Base-by-base conservation (phyloP, 495 filamentous ascomycete species). In the Trichoderma virens region DNA sequence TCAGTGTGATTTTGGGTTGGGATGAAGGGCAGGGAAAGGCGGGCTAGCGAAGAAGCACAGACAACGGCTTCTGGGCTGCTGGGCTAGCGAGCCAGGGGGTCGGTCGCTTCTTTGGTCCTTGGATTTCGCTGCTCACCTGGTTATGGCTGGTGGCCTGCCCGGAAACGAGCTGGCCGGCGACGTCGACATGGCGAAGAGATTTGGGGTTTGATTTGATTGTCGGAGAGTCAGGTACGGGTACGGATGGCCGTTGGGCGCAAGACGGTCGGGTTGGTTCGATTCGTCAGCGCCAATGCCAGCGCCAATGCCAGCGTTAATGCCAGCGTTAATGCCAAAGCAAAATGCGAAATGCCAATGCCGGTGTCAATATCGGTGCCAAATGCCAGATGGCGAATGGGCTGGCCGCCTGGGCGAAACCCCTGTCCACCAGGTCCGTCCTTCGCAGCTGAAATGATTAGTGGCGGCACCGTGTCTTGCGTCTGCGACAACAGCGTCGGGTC, bases 31-130 rank as follows among this genome's bases (percentile, higher is more conserved):
- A 9, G 23, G 51, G 34, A 35, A 56, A 56, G 51, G 51, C 25
- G 51, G 51, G 51, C 51, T 56, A 56, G 51, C 51, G 51, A 56
- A 30, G 43, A 18, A 56, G 51, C 51, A 56, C 51, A 56, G 51
- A 56, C 51, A 30, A 30, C 51, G 51, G 51, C 51, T 56, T 56
- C 51, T 27, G 51, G 51, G 51, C 25, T 30, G 11, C 30, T 16
- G 8, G 13, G 8, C 43, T n/a, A 56, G 16, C 25, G 51, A 56
- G 51, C 51, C 51, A 56, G 51, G 51, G 51, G 51, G 23, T 4
- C 27, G 51, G 51, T 30, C 27, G 51, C 51, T 31, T 56, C 16
- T 47, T n/a, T 47, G 43, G 43, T 47, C 43, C 43, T 56, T 56
- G 51, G 51, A 27, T 56, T 31, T 56, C 20, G 23, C 27, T 56